A percentile compares a stretch with the other conserved stretches of the same genome.
phyloP scores from a whole-genome alignment of 441 rosid species.

The Macaranga tanarius region DNA sequence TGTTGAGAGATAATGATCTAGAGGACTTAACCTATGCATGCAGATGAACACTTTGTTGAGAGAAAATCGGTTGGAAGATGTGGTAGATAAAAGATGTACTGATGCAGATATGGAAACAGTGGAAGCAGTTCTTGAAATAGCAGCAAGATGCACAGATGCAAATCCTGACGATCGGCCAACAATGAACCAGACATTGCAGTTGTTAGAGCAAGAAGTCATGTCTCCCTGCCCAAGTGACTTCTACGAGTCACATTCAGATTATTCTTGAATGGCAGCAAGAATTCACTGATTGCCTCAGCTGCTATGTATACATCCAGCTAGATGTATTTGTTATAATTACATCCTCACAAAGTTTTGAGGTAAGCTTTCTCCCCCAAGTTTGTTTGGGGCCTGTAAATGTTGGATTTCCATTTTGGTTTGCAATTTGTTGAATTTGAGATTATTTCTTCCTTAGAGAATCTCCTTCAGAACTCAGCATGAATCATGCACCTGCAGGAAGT shows the following conservation, averaged over 20 bases:
- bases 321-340: conserved; percentile 11
- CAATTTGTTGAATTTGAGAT: not conserved
- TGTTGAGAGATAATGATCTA: not conserved
- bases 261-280: conserved; percentile 35
- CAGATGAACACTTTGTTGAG: conserved; percentile 83
- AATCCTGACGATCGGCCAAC: conserved; percentile 75
- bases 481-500: too few species aligned
- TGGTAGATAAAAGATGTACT: conserved; percentile 63
- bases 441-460: not conserved
- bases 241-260: conserved; percentile 85
- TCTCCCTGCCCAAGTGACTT: conserved; percentile 84
- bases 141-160: conserved; percentile 76
- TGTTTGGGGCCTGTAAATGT: conserved; percentile 31
- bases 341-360: not conserved
- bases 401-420: conserved; percentile 20
- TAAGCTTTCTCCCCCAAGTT: not conserved
- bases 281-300: not conserved
- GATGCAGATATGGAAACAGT: conserved; percentile 66
- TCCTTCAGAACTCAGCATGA: too few species aligned
- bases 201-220: conserved; percentile 90
- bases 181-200: conserved; percentile 82
- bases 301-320: conserved; percentile 18
- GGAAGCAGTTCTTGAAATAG: conserved; percentile 81
- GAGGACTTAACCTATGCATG: not conserved
- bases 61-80: conserved; percentile 69